Conservation (phyloP, 225 moss, liverwort and hornwort species). For the Climacium dendroides region DNA sequence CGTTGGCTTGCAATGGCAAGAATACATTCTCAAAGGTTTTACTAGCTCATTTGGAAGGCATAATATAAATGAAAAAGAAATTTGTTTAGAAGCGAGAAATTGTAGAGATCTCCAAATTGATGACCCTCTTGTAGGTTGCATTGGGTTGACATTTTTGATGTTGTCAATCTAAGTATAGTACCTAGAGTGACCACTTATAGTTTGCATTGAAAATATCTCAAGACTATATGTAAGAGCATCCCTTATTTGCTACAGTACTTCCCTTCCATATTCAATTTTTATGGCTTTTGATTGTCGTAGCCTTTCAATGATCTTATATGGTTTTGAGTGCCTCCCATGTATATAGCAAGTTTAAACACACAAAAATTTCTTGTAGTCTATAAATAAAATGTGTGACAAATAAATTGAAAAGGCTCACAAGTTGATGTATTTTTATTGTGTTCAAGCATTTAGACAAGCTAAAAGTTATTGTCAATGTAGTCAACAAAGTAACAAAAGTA, state of each 20-base stretch:
- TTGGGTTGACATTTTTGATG: rapidly evolving
- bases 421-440: rapidly evolving
- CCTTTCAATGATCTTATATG: too few relatives aligned
- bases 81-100: rapidly evolving
- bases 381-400: rapidly evolving
- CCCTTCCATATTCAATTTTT: rapidly evolving
- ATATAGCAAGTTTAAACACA: rapidly evolving
- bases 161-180: rapidly evolving
- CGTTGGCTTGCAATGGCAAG: not conserved
- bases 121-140: not conserved
- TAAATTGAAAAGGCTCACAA: rapidly evolving
- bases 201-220: not conserved
- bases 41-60: not conserved
- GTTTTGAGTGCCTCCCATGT: not conserved
- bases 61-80: not conserved
- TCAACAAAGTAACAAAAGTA: not conserved
- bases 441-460: rapidly evolving
- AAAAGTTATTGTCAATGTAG: rapidly evolving
- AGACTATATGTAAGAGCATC: not conserved
- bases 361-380: rapidly evolving
- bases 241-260: rapidly evolving
- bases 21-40: too few relatives aligned
- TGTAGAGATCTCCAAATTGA: not conserved
- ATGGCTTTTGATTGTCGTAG: too few relatives aligned
- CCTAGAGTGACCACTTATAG: rapidly evolving